These are phyloP conservation scores for Achaetomium macrosporum DNA, from an alignment of 2,329 filamentous ascomycete species.

Conservation along the genomic window DNA sequence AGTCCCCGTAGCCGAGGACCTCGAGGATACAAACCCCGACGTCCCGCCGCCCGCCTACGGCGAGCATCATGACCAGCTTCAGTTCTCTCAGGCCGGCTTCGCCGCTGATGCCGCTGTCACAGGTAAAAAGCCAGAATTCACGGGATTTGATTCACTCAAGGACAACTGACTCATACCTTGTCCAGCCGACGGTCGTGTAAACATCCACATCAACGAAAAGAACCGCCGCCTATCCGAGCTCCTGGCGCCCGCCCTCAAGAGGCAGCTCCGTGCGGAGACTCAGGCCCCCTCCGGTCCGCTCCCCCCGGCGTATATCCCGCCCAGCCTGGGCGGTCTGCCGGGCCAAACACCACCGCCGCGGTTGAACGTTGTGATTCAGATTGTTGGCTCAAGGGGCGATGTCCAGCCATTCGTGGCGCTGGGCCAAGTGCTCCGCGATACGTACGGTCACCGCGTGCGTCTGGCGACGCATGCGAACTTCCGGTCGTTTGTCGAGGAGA, in stretches of 20 bases:
- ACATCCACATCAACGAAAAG: conserved; percentile 73
- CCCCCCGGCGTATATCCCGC: conserved; percentile 65
- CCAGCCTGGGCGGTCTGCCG: conserved; percentile 61
- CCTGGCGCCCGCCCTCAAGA: conserved; percentile 57
- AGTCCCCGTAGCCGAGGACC: conserved; percentile 16
- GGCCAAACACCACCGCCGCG: conserved; percentile 50
- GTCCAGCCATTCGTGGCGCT: conserved; percentile 71
- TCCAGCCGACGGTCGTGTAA: conserved; percentile 66
- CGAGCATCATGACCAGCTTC: conserved; percentile 48
- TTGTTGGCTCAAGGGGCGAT: conserved; percentile 68
- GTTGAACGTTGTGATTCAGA: conserved; percentile 68
- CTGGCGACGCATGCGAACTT: conserved; percentile 69
- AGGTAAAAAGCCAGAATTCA: conserved; percentile 31
- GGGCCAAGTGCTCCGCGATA: conserved; percentile 57
- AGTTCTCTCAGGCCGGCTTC: conserved; percentile 57
- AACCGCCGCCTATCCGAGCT: conserved; percentile 60
- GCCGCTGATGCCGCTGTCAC: conserved; percentile 56
- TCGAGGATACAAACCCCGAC: conserved; percentile 33
- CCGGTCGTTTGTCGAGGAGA: conserved; percentile 60
- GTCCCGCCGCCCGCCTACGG: conserved; percentile 53
- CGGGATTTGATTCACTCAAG: neutral
- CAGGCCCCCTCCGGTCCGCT: conserved; percentile 36
- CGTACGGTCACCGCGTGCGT: conserved; percentile 65
- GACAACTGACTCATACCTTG: neutral
- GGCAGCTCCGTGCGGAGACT: conserved; percentile 48